phyloP scores from a whole-genome alignment of 192 early-diverging fungal species.

The Mortierella antarctica region DNA sequence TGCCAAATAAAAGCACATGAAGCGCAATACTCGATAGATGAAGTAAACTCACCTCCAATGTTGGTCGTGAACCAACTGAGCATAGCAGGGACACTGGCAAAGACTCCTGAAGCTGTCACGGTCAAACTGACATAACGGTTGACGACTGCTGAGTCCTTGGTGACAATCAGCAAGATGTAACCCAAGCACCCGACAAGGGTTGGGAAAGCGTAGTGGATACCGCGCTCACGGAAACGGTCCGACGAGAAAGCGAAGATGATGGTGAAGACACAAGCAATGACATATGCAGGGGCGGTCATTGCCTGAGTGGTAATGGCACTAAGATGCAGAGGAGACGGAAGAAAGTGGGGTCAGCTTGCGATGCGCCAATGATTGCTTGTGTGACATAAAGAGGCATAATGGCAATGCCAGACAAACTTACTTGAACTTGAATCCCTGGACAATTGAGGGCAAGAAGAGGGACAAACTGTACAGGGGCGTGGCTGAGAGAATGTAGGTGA shows the following conservation, averaged over 20 bases:
- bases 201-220: conserved; percentile 55
- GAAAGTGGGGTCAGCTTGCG: background rate
- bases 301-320: conserved; percentile 56
- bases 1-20: no score
- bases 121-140: conserved; percentile 55
- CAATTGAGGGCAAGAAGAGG: conserved; percentile 78
- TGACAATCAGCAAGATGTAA: conserved; percentile 58
- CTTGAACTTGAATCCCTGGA: conserved; percentile 72
- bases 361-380: background rate
- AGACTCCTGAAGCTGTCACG: conserved; percentile 57
- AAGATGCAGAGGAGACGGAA: background rate
- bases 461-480: conserved; percentile 73
- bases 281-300: conserved; percentile 64
- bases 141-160: conserved; percentile 28
- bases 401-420: conserved; percentile 6
- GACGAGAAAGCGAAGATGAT: conserved; percentile 35
- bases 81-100: conserved; percentile 69
- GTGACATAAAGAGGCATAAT: background rate
- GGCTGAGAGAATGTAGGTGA: conserved; percentile 73
- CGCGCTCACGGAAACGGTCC: conserved; percentile 53
- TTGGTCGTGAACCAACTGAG: conserved; percentile 72
- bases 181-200: conserved; percentile 57
- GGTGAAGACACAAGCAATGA: conserved; percentile 57
- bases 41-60: conserved; percentile 56
- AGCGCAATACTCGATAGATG: no score